Evolutionary conservation across 805 yeast species (phyloP), one percentile per base, ranked within the genome.

Genomic region (Metschnikowia drakensbergensis): DNA sequence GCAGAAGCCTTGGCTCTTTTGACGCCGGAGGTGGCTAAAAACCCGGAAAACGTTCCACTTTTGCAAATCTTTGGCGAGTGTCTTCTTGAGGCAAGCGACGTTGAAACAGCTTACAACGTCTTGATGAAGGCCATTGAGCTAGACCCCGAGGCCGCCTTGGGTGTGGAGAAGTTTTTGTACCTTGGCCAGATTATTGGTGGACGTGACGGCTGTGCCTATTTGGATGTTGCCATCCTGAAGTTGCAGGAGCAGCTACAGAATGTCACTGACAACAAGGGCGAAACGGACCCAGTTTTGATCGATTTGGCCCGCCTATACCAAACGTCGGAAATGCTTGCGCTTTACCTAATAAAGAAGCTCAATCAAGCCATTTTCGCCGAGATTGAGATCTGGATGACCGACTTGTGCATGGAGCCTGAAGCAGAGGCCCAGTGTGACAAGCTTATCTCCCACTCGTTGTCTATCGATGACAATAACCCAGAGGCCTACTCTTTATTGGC

Each of bases 321-420:
- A 1, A 51, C 63, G 3, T 53, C 59, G 37, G 63, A 59, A 46
- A 57, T 46, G 48, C 60, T 58, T 52, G 54, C 34, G 46, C 55
- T 17, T 36, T 74, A 74, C 50, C 67, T 79, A 37, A 64, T 77
- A 17, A 79, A 78, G 53, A 87, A 86, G 62, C 62, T 88, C 42
- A 81, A 85, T 54, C 86, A 83, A 61, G 96, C 92, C 0, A 71
- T 88, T 27, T 83, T 92, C 56, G 84, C 96, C 5, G 78, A 85
- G 71, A 86, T 94, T 60, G 99, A 92, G 67, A 86, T 88, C 49
- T 91, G 96, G 96, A 88, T 90, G 97, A 92, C 98, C 1, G 97
- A 92, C 71, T 72, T 91, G 54, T 91, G 98, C 71, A 89, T 91
- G 96, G 96, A 88, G 59, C 82, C 82, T 3, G 83, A 84, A 55